Percentiles rank a stretch among this genome's conserved stretches.
Evolutionary conservation across 352 stramenopile genomes (phyloP).

Genomic region (Thraustochytrium sp.): DNA sequence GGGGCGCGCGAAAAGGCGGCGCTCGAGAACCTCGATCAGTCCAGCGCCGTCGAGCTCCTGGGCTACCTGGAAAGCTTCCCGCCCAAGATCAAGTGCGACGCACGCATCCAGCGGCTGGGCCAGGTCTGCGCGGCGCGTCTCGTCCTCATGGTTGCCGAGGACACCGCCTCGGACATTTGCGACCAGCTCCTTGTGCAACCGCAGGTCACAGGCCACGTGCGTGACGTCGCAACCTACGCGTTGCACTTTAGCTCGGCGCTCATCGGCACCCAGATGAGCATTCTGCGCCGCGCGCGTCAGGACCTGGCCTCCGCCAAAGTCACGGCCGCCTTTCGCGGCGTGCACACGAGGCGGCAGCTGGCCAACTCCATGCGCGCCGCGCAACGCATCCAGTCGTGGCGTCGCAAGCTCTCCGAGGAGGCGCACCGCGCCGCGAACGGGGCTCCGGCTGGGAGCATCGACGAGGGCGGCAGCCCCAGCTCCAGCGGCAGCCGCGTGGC

Average conservation of each 20-base stretch:
- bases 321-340: not conserved
- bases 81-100: constrained; percentile 1
- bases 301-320: not conserved
- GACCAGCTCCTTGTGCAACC: constrained; percentile 22
- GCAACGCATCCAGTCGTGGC: constrained; percentile 31
- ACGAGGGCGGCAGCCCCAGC: no score
- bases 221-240: constrained; percentile 20
- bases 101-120: not conserved
- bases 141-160: constrained; percentile 26
- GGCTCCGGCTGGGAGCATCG: no score
- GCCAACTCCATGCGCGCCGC: not conserved
- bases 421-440: no score
- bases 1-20: not conserved
- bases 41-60: not conserved
- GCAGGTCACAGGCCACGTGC: constrained; percentile 27
- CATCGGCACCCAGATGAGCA: constrained; percentile 36
- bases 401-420: not conserved
- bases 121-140: constrained; percentile 10
- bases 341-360: not conserved
- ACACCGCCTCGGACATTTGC: not conserved
- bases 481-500: no score
- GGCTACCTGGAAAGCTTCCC: constrained; percentile 39
- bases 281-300: not conserved
- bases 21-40: constrained; percentile 24
- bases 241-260: constrained; percentile 28